phyloP scores from a whole-genome alignment of 2,329 filamentous ascomycete genomes.

The Botrytis elliptica region DNA sequence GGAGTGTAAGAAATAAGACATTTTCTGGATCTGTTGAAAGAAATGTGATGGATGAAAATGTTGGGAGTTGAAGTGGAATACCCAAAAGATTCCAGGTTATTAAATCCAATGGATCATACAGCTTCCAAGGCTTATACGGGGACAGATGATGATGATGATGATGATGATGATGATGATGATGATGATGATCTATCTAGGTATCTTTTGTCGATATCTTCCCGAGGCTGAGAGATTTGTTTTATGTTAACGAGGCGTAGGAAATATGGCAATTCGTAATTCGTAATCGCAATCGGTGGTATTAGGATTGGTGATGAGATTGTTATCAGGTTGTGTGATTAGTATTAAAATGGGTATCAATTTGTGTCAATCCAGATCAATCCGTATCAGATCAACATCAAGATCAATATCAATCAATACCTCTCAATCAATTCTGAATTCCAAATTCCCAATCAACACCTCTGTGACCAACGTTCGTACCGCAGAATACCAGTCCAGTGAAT shows the following conservation, averaged over 20 bases:
- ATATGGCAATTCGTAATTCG: neutral
- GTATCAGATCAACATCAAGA: too few species aligned
- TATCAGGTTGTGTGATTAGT: neutral
- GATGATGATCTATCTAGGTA: neutral
- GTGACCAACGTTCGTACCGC: neutral
- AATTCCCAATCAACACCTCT: neutral
- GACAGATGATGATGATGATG: neutral
- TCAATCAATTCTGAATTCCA: neutral
- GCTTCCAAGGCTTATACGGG: neutral
- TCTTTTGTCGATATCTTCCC: neutral
- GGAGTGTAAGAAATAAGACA: constrained; percentile 29
- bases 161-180: neutral
- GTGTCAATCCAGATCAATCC: too few species aligned
- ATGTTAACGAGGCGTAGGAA: neutral
- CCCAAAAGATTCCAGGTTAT: neutral
- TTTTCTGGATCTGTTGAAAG: constrained; percentile 5
- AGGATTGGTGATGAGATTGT: neutral
- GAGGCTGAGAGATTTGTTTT: neutral
- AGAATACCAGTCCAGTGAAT: neutral
- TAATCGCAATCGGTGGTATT: neutral
- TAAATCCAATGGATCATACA: neutral
- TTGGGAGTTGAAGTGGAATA: neutral
- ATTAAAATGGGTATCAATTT: neutral
- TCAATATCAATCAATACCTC: neutral
- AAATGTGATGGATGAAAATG: neutral